Base-by-base conservation (phyloP, 441 rosid genomes). In the Pelargonium fulgidum region DNA sequence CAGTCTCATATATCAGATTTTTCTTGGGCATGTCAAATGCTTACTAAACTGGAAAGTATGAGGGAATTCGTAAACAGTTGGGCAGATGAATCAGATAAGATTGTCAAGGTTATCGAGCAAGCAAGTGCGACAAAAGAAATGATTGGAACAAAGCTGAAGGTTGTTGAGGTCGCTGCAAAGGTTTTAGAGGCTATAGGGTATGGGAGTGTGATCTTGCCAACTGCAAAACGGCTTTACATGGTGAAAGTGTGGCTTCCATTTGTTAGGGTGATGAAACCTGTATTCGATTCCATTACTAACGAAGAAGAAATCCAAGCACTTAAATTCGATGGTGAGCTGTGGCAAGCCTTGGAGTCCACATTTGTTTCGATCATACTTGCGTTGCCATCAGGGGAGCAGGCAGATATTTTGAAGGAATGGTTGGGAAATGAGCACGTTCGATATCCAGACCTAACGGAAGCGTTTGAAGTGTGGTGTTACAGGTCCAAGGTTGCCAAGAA, bases 381-480 rank as follows among this genome's bases (percentile, higher is more conserved):
- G 13, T 80, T 93, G 73, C 96, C 97, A 62, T 91, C 99, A 3
- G 76, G 73, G 20, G 87, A 91, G 56, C 96, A 89, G 75, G 90
- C 97, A 20, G 85, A 85, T 81, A 85, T 93, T 81, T 77, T 93
- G 81, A 81, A 84, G 1, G 95, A 88, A 61, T 93, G 99, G 97
- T 77, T 89, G 72, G 81, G 76, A 20, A 84, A 78, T 3, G 82
- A 85, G 65, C 76, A 81, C 72, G 52, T 80, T 62, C 69, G 29
- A 41, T 89, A 89, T 84, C 96, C 97, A n/a, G 96, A 93, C 80
- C 81, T 93, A 67, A 85, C 93, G 0, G 97, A 93, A 77, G 98
- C 93, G 58, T 91, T 91, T 69, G 95, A 93, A 77, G 83, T 83
- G 56, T 91, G 97, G 97, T 89, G 97, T 80, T 88, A 81, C 77